A percentile compares a stretch with the other conserved stretches of the same genome.
These are phyloP conservation scores for Pascua sp. DNA, from an alignment of 1,284 basidiomycete species.

Conservation along the genomic window DNA sequence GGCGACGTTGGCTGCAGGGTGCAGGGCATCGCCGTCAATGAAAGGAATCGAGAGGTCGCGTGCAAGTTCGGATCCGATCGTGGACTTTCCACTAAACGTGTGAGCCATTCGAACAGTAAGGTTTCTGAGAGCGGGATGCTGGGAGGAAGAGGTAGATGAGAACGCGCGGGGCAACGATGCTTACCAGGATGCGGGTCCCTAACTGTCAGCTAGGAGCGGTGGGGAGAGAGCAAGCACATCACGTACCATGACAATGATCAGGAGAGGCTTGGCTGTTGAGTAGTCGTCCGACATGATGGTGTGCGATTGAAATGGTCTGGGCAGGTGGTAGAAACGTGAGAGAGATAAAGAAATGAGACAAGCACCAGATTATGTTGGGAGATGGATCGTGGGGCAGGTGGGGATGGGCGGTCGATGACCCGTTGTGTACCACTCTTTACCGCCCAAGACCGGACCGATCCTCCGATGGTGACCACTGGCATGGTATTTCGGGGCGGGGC, in stretches of 20 bases:
- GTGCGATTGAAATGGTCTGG: no score
- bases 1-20: slow-evolving; percentile 73
- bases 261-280: slow-evolving; percentile 31
- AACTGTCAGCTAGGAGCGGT: slow-evolving; percentile 4
- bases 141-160: background rate
- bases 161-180: slow-evolving; percentile 3
- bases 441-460: no score
- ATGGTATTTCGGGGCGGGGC: no score
- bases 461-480: no score
- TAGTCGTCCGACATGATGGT: slow-evolving; percentile 1
- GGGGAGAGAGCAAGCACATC: background rate
- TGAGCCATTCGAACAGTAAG: background rate
- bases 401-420: no score
- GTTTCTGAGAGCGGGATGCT: background rate
- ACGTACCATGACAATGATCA: slow-evolving; percentile 50
- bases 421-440: no score
- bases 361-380: no score
- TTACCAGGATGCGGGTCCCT: slow-evolving; percentile 45
- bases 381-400: no score
- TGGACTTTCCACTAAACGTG: slow-evolving; percentile 71
- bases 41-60: slow-evolving; percentile 64
- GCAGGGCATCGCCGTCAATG: slow-evolving; percentile 85
- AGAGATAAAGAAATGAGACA: no score
- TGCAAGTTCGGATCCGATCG: slow-evolving; percentile 68
- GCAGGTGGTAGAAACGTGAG: no score